Evolutionary conservation across 140 eudicot species (phyloP).

Genomic region (Senecio squalidus): DNA sequence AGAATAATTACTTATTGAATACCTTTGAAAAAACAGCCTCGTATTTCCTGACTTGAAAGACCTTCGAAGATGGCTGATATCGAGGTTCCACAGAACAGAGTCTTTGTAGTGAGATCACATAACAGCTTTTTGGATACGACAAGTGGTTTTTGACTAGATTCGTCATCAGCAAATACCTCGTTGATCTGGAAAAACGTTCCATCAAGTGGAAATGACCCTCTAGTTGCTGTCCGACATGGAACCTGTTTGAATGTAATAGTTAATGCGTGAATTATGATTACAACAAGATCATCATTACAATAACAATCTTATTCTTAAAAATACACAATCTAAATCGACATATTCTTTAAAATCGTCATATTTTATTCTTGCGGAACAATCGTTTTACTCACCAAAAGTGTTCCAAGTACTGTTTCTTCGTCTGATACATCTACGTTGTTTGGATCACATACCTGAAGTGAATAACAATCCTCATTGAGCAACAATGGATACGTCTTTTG

Average conservation of each 20-base stretch:
- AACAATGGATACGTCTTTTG: no score
- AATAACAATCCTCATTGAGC: background rate
- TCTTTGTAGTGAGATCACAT: slow-evolving; percentile 10
- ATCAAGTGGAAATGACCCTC: slow-evolving; percentile 50
- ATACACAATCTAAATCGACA: background rate
- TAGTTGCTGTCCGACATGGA: slow-evolving; percentile 45
- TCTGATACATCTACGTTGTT: background rate
- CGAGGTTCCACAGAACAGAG: slow-evolving; percentile 27
- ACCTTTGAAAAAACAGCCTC: slow-evolving; percentile 32
- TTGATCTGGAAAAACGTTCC: slow-evolving; percentile 52
- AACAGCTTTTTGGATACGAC: slow-evolving; percentile 11
- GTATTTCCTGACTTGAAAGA: slow-evolving; percentile 14
- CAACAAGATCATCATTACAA: background rate
- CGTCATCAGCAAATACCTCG: slow-evolving; percentile 41
- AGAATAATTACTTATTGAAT: background rate
- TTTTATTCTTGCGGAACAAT: background rate
- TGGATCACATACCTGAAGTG: background rate
- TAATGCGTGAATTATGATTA: background rate
- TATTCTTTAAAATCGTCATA: background rate
- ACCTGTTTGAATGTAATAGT: slow-evolving; percentile 19
- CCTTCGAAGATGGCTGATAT: slow-evolving; percentile 21
- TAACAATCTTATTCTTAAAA: no score
- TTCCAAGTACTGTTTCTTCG: slow-evolving; percentile 27
- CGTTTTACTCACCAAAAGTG: slow-evolving; percentile 30
- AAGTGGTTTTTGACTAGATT: slow-evolving; percentile 20